A percentile compares a stretch with the other conserved stretches of the same genome.
Evolutionary conservation across 306 rosid species (phyloP).

Genomic region (Trifolium repens): DNA sequence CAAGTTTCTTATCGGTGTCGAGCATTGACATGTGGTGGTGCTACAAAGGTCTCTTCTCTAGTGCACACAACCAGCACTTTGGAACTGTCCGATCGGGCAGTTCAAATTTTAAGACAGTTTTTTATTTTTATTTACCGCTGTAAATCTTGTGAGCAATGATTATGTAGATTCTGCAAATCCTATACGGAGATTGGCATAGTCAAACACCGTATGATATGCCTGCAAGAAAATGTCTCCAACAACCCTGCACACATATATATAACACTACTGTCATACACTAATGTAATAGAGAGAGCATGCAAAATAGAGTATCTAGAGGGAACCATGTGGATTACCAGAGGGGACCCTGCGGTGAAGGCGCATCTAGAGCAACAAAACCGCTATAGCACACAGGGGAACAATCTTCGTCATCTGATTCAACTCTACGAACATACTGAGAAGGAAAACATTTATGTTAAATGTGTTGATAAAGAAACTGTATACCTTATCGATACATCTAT

Average conservation of each 20-base stretch:
- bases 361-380: conserved; percentile 72
- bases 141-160: not conserved
- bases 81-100: too few species aligned
- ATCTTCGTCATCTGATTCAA: conserved; percentile 45
- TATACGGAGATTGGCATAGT: conserved; percentile 63
- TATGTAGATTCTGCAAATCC: conserved; percentile 75
- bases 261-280: conserved; percentile 18
- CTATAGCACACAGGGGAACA: conserved; percentile 60
- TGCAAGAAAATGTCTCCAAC: conserved; percentile 67
- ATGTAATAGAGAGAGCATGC: not conserved
- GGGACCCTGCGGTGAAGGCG: conserved; percentile 80
- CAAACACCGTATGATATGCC: conserved; percentile 81
- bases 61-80: too few species aligned
- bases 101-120: too few species aligned
- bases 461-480: not conserved
- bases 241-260: conserved; percentile 60
- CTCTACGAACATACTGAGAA: conserved; percentile 63
- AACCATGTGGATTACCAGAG: conserved; percentile 54
- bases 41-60: too few species aligned
- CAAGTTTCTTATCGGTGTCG: too few species aligned
- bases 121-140: not conserved
- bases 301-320: not conserved
- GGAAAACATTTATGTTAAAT: conserved; percentile 17
- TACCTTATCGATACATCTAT: too few species aligned
- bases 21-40: too few species aligned